Conservation (phyloP, 345 rosid genomes). For the Pelargonium nanum region DNA sequence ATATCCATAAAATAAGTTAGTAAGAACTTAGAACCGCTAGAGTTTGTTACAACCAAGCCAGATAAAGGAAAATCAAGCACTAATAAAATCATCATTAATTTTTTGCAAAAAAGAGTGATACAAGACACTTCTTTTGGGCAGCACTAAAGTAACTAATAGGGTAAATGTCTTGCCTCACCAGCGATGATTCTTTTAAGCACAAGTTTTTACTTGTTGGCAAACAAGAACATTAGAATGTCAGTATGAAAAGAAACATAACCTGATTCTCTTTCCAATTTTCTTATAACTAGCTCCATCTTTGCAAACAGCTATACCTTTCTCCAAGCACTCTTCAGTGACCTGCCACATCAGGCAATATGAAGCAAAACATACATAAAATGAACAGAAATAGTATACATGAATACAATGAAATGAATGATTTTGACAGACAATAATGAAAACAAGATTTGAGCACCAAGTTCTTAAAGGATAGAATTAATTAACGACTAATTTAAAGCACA, state of each 20-base stretch:
- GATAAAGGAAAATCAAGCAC: too few relatives aligned
- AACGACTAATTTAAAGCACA: neutral
- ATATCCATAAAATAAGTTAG: too few relatives aligned
- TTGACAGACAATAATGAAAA: neutral
- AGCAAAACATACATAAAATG: too few relatives aligned
- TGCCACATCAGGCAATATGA: slow-evolving; percentile 6
- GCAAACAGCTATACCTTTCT: slow-evolving; percentile 83
- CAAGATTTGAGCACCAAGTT: neutral
- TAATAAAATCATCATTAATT: too few relatives aligned
- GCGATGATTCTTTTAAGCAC: neutral
- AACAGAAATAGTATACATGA: neutral
- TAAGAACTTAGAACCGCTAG: too few relatives aligned
- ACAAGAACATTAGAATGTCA: neutral
- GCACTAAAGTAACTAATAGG: too few relatives aligned
- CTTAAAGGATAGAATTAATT: neutral
- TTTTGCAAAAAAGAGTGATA: too few relatives aligned
- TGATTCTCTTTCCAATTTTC: slow-evolving; percentile 85
- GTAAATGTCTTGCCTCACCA: neutral
- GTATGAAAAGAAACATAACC: slow-evolving; percentile 27
- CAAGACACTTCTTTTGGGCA: too few relatives aligned
- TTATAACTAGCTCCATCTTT: slow-evolving; percentile 89
- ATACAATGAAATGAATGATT: neutral
- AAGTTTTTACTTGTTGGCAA: neutral
- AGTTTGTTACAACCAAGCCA: too few relatives aligned
- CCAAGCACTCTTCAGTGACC: slow-evolving; percentile 92